Evolutionary conservation across 768 basidiomycete genomes (phyloP).

Genomic region (Boletus patriciae): DNA sequence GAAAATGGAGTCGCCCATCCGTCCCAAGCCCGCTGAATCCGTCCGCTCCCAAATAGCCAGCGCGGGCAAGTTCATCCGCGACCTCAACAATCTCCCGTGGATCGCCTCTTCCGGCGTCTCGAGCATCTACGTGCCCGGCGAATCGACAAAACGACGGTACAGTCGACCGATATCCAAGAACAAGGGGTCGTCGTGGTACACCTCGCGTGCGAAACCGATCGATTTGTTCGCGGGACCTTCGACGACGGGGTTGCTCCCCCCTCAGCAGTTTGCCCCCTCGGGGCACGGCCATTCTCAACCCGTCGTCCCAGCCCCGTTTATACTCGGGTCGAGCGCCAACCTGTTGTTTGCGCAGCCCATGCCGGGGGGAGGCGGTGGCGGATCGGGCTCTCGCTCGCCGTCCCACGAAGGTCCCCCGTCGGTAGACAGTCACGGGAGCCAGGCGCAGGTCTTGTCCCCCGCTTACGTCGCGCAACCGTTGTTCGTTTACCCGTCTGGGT

Average conservation of each 20-base stretch:
- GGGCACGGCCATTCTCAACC: conserved; percentile 5
- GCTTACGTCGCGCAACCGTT: conserved; percentile 33
- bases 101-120: conserved; percentile 46
- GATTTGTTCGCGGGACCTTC: conserved; percentile 35
- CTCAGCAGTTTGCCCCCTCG: conserved; percentile 10
- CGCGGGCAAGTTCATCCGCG: conserved; percentile 36
- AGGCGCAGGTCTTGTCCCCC: conserved; percentile 24
- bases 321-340: conserved; percentile 34
- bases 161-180: conserved; percentile 30
- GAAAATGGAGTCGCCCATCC: conserved; percentile 48
- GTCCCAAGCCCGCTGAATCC: conserved; percentile 38
- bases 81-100: conserved; percentile 48
- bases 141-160: conserved; percentile 29
- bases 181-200: conserved; percentile 32
- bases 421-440: conserved; percentile 35
- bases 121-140: conserved; percentile 47
- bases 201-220: conserved; percentile 26
- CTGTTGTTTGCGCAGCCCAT: conserved; percentile 27
- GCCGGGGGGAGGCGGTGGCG: conserved; percentile 12
- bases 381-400: conserved; percentile 28
- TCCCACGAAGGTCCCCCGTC: conserved; percentile 32
- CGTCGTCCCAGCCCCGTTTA: conserved; percentile 26
- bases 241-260: conserved; percentile 29
- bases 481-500: conserved; percentile 31
- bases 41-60: conserved; percentile 39